Evolutionary conservation across 257 asterid species (phyloP), one percentile per base, ranked within the genome.

Genomic region (Leonotis leonurus): DNA sequence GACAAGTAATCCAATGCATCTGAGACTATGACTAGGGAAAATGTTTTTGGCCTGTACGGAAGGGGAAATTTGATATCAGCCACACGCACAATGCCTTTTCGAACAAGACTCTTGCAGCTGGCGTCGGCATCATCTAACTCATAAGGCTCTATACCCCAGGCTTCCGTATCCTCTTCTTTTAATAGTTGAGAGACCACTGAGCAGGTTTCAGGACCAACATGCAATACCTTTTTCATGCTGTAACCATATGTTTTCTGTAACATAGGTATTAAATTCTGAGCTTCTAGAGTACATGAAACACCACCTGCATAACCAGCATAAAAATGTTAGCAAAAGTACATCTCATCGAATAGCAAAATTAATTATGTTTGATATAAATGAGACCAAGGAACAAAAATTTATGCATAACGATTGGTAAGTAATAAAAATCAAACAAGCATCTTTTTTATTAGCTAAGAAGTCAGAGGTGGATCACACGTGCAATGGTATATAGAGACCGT

Each of bases 71-170:
- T 90, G 77, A 90, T 83, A 57, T 90, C 96, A 56, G 93, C 89
- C 56, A 83, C 88, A 8, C 95, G 95, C 21, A 85, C 89, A 21
- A 79, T 41, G 67, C 95, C 95, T 67, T 70, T 82, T 39, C 27
- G 84, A 41, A 85, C 87, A 33, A 87, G 89, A 55, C 67, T 76
- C 74, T 73, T 81, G 83, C 96, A 90, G 77, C 67, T 73, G 56
- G 32, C 60, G 64, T 70, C 89, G 35, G 81, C 85, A 60, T 87
- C 97, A 46, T 87, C 96, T 48, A 87, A 60, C 64, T 87, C 97
- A 59, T 85, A 87, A 13, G 95, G 95, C 75, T 90, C 97, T 14
- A 90, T 50, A n/a, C 97, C 97, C 91, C 95, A 90, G 39, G 89
- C 95, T 69, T 90, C 96, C 53, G 84, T 80, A 29, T 83, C 94